Evolutionary conservation across 139 green algal genomes (phyloP).

Genomic region (Chlamydomonas sp.): DNA sequence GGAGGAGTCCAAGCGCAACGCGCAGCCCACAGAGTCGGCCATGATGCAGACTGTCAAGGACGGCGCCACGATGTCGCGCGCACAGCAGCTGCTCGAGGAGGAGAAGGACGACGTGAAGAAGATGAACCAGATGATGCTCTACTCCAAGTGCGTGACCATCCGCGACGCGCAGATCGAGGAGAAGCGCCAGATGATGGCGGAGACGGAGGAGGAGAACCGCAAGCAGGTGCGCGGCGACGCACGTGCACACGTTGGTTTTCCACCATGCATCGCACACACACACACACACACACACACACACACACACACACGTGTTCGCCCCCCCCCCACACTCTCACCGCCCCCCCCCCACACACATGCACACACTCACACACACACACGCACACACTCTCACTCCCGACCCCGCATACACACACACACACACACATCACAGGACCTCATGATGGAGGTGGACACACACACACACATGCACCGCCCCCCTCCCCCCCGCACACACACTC

Average conservation of each 20-base stretch:
- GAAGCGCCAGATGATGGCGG: constrained; percentile 59
- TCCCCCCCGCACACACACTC: no score
- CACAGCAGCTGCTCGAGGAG: constrained; percentile 53
- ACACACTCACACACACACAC: no score
- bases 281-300: not conserved
- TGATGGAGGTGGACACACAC: no score
- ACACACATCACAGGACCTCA: no score
- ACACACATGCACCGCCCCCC: no score
- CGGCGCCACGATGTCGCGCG: constrained; percentile 34
- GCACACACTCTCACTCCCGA: no score
- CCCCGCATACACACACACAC: no score
- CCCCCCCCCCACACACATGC: no score
- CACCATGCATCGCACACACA: no score
- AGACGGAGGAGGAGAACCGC: constrained; percentile 37
- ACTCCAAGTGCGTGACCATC: constrained; percentile 79
- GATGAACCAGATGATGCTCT: constrained; percentile 90
- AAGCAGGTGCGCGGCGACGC: constrained; percentile 2
- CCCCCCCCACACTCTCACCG: no score
- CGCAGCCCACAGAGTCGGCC: constrained; percentile 57
- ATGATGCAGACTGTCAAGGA: constrained; percentile 35
- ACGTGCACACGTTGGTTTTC: not conserved
- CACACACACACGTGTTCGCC: no score
- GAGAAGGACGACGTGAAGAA: constrained; percentile 76
- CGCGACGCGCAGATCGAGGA: constrained; percentile 77
- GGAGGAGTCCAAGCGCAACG: constrained; percentile 54